These are phyloP conservation scores for Eremochloa ophiuroides DNA, from an alignment of 176 grass and related monocot genomes.

Conservation along the genomic window DNA sequence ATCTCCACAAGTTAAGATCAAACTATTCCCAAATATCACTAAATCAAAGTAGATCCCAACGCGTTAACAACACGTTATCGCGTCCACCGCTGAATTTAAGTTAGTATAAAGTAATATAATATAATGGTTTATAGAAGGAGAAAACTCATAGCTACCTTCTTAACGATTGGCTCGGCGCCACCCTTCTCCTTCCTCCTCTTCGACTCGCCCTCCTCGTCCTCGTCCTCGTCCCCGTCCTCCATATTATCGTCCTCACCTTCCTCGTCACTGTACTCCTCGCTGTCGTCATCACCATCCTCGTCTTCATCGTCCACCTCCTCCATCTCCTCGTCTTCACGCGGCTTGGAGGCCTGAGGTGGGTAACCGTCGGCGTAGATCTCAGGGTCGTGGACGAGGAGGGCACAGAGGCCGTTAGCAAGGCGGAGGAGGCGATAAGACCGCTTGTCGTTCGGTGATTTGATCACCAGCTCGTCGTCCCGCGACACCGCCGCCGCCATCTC, in stretches of 20 bases:
- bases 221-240: slow-evolving; percentile 19
- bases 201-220: slow-evolving; percentile 43
- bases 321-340: slow-evolving; percentile 31
- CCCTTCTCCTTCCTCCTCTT: slow-evolving; percentile 53
- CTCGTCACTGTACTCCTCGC: slow-evolving; percentile 32
- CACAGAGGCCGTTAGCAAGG: slow-evolving; percentile 70
- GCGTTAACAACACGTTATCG: neutral
- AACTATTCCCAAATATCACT: neutral
- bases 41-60: slow-evolving; percentile 12
- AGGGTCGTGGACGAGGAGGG: slow-evolving; percentile 78
- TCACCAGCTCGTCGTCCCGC: slow-evolving; percentile 50
- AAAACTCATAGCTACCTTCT: slow-evolving; percentile 55
- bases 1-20: slow-evolving; percentile 4
- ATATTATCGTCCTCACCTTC: slow-evolving; percentile 18
- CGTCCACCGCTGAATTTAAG: neutral
- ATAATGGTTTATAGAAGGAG: neutral
- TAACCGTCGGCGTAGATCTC: slow-evolving; percentile 75
- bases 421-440: slow-evolving; percentile 73
- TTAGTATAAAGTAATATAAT: slow-evolving; percentile 3
- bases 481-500: slow-evolving; percentile 41
- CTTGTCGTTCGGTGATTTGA: slow-evolving; percentile 78
- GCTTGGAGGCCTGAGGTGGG: slow-evolving; percentile 1
- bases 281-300: slow-evolving; percentile 15
- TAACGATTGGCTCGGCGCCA: slow-evolving; percentile 42
- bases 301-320: slow-evolving; percentile 35